phyloP scores from a whole-genome alignment of 2,329 filamentous ascomycete species.

The Penicillium concentricum region DNA sequence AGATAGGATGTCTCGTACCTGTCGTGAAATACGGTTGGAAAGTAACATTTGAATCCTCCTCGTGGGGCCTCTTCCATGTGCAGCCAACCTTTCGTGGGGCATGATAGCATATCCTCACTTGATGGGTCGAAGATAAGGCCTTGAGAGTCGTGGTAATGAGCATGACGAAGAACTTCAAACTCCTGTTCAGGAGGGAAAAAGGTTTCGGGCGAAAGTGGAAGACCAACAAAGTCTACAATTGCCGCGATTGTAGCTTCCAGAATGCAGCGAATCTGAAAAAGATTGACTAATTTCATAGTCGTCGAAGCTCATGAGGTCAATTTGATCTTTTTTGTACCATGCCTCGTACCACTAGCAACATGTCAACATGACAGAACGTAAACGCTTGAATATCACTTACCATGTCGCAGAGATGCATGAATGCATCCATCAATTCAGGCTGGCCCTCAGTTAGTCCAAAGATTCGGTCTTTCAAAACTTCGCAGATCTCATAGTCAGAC shows the following conservation, averaged over 20 bases:
- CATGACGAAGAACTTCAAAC: neutral
- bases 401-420: neutral
- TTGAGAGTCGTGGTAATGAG: too few relatives aligned
- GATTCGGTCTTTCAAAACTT: neutral
- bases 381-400: neutral
- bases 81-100: neutral
- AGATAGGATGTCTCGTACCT: neutral
- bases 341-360: neutral
- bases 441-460: neutral
- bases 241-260: neutral
- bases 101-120: neutral
- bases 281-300: neutral
- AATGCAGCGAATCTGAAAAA: neutral
- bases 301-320: neutral
- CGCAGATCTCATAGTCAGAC: neutral
- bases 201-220: neutral
- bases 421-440: neutral
- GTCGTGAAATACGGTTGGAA: neutral
- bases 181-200: neutral
- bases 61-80: neutral
- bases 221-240: neutral
- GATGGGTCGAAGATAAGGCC: neutral
- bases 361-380: neutral
- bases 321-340: neutral
- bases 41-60: neutral